Base-by-base conservation (phyloP, 2,329 filamentous ascomycete species). In the Pseudogymnoascus destructans region DNA sequence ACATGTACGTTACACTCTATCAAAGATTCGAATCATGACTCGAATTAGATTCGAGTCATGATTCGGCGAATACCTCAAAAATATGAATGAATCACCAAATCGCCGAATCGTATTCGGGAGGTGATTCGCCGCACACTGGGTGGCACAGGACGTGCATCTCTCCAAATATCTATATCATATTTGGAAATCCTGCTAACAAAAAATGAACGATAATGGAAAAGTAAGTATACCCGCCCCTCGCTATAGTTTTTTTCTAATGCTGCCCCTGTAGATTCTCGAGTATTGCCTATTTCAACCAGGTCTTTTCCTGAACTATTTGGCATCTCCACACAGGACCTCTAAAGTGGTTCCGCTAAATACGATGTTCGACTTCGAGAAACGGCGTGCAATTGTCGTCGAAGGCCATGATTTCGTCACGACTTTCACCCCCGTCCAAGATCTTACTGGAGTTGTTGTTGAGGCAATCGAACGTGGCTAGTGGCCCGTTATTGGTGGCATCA, bases 211-310 rank as follows among this genome's bases (percentile, higher is more conserved):
- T 40, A 65, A 72, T 8, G 68, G 69, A 17, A 72, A 73, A 59
- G 71, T 70, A 61, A 56, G 59, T 17, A 25, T 19, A 1, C 17
- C 17, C 27, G 8, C 10, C 15, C 11, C 1, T 3, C 13, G 0
- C 3, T 17, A 30, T 38, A 8, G 1, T 11, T 19, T 3, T 3
- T 27, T 30, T 23, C 15, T 52, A 15, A 40, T 19, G 19, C 17
- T 5, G 33, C 7, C 6, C 6, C 36, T 9, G 11, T 57, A 74
- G 72, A 68, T 75, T 13, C 68, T 78, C 4, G 74, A 79, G 57
- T 79, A 78, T 65, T 73, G 67, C 23, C 68, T 77, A 1, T 79
- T 79, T 67, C 75, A 78, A 58, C 73, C 75, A 1, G 75, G 74
- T 3, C 61, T 74, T 15, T 77, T 78, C 64, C 62, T 75, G 33